Percentiles rank a stretch among this genome's conserved stretches.
These are phyloP conservation scores for Tylopilus sp. DNA, from an alignment of 1,284 basidiomycete species.

Conservation along the genomic window DNA sequence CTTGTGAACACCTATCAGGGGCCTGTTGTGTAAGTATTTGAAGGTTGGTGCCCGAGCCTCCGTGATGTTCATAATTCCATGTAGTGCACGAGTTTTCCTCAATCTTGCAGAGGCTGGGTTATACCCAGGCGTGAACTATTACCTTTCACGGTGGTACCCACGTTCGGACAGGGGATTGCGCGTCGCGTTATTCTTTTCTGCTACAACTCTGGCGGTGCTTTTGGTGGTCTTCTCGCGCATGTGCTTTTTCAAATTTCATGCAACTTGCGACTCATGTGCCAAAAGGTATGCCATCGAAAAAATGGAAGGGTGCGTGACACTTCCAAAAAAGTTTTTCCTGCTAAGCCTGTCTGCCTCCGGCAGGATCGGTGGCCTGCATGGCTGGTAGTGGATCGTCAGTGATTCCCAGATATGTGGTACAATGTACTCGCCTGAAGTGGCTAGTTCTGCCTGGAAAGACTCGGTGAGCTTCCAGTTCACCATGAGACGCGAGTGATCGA, in stretches of 20 bases:
- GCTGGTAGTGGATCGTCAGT: conserved; percentile 48
- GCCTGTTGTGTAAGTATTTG: conserved; percentile 26
- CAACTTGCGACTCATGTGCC: neutral
- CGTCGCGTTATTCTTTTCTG: conserved; percentile 58
- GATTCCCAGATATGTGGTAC: neutral
- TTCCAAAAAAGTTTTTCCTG: neutral
- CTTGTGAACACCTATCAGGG: conserved; percentile 35
- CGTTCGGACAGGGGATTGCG: conserved; percentile 44
- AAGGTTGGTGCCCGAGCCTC: neutral
- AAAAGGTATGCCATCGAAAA: conserved; percentile 30
- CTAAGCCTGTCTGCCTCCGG: neutral
- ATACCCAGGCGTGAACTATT: conserved; percentile 51
- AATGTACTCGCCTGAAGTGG: conserved; percentile 1
- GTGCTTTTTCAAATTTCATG: neutral
- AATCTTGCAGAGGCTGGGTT: conserved; percentile 52
- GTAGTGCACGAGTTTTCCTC: conserved; percentile 36
- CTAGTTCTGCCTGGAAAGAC: conserved; percentile 35
- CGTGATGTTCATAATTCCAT: conserved; percentile 5
- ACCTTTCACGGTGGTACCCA: conserved; percentile 52
- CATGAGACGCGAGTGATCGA: neutral
- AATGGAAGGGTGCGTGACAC: conserved; percentile 34
- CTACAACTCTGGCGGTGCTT: conserved; percentile 51
- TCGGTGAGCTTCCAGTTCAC: conserved; percentile 11
- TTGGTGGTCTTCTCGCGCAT: conserved; percentile 37
- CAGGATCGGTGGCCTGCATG: conserved; percentile 37